A percentile compares a stretch with the other conserved stretches of the same genome.
Conservation (phyloP, 177 flowering plant species). For the Telopea speciosissima region DNA sequence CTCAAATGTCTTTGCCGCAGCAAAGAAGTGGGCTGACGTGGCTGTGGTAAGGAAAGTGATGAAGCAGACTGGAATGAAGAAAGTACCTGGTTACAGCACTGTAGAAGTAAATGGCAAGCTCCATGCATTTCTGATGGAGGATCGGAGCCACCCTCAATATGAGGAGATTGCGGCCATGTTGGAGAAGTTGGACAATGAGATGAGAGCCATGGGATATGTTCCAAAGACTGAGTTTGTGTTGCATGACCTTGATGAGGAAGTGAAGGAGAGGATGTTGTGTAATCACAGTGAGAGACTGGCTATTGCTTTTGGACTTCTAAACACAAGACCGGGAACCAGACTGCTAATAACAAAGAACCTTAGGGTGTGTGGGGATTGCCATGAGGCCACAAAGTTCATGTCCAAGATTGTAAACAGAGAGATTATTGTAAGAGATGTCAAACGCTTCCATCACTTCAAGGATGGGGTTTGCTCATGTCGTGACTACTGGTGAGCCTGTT, state of each 20-base stretch:
- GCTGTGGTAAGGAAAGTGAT: conserved; percentile 51
- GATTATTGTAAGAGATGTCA: conserved; percentile 31
- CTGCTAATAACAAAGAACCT: conserved; percentile 34
- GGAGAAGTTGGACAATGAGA: conserved; percentile 38
- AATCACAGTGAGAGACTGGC: conserved; percentile 39
- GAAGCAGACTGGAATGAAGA: conserved; percentile 52
- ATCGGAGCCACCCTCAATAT: conserved; percentile 49
- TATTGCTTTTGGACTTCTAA: conserved; percentile 36
- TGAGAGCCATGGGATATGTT: conserved; percentile 41
- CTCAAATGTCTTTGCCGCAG: conserved; percentile 62
- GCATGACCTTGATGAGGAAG: conserved; percentile 38
- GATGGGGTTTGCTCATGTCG: conserved; percentile 30
- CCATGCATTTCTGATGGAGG: conserved; percentile 62
- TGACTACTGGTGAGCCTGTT: conserved; percentile 28
- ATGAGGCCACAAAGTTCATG: conserved; percentile 30
- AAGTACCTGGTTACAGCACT: conserved; percentile 61
- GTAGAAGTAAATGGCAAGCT: conserved; percentile 57
- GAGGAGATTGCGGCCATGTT: conserved; percentile 29
- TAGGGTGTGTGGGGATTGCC: conserved; percentile 33
- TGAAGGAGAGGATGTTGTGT: conserved; percentile 30
- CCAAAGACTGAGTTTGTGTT: conserved; percentile 37
- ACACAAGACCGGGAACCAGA: conserved; percentile 29
- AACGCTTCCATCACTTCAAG: conserved; percentile 34
- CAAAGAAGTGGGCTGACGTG: conserved; percentile 58
- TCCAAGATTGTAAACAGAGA: conserved; percentile 28